Conservation (phyloP, 805 yeast genomes). For the Monosporozyma aerobia region DNA sequence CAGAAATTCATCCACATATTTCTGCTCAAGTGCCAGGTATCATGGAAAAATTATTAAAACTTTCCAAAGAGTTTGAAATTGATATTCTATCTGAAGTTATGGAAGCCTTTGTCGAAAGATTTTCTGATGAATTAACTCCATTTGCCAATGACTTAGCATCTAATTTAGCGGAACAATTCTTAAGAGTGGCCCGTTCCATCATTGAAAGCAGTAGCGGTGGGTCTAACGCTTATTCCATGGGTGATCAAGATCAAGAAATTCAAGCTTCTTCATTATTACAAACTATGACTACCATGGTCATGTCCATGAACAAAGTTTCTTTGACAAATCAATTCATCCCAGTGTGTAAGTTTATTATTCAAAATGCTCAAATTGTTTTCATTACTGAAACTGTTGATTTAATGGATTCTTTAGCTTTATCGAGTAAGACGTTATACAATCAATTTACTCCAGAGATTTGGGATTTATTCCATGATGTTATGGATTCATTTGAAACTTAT, state of each 20-base stretch:
- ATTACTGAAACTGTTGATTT: conserved; percentile 57
- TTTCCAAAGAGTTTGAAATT: conserved; percentile 74
- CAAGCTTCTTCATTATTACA: conserved; percentile 61
- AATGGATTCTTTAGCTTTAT: conserved; percentile 44
- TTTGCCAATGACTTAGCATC: conserved; percentile 62
- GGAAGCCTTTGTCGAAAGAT: conserved; percentile 88
- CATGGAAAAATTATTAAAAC: conserved; percentile 65
- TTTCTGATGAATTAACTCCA: conserved; percentile 80
- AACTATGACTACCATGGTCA: conserved; percentile 64
- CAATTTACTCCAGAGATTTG: conserved; percentile 44
- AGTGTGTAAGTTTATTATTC: conserved; percentile 48
- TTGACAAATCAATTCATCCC: conserved; percentile 50
- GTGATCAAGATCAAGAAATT: conserved; percentile 51
- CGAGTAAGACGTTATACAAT: conserved; percentile 37
- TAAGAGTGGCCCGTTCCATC: conserved; percentile 46
- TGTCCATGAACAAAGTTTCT: conserved; percentile 52
- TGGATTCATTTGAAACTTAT: conserved; percentile 49
- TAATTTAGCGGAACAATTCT: conserved; percentile 53
- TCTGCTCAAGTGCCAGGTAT: conserved; percentile 67
- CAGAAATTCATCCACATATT: conserved; percentile 56
- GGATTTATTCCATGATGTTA: conserved; percentile 40
- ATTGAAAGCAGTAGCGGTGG: conserved; percentile 35
- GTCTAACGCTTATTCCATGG: conserved; percentile 20
- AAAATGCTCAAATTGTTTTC: conserved; percentile 50
- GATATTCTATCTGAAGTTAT: conserved; percentile 85